These are phyloP conservation scores for Phyllosticta citrichinensis DNA, from an alignment of 2,329 filamentous ascomycete genomes.

Conservation along the genomic window DNA sequence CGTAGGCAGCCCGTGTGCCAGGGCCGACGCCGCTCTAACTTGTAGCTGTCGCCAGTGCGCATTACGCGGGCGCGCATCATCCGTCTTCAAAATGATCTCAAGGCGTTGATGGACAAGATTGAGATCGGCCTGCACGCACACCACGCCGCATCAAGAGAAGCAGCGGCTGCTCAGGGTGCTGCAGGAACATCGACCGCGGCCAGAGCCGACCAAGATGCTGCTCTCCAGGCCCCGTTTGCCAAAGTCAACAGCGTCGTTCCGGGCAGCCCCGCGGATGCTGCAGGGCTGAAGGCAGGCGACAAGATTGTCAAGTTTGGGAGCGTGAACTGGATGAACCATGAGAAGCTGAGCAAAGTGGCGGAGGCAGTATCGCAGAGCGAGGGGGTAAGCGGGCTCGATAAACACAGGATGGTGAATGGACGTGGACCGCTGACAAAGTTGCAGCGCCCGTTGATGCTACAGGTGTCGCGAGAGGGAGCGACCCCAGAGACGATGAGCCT, in stretches of 20 bases:
- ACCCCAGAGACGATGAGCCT: constrained; percentile 49
- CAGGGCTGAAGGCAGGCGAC: constrained; percentile 74
- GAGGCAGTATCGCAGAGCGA: constrained; percentile 84
- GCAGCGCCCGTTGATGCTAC: constrained; percentile 3
- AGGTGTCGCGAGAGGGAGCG: constrained; percentile 5
- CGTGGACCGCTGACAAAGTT: constrained; percentile 2
- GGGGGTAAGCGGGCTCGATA: constrained; percentile 53
- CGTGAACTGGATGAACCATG: constrained; percentile 76
- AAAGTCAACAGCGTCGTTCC: constrained; percentile 76
- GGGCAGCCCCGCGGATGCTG: constrained; percentile 69
- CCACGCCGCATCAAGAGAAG: constrained; percentile 62
- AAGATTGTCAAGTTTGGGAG: constrained; percentile 75
- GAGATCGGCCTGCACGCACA: constrained; percentile 83
- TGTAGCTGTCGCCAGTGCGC: constrained; percentile 51
- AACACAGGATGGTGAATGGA: not conserved
- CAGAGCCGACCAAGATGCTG: constrained; percentile 17
- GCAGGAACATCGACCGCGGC: constrained; percentile 14
- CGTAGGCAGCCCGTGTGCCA: constrained; percentile 16
- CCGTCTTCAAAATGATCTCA: constrained; percentile 84
- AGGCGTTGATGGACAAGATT: constrained; percentile 71
- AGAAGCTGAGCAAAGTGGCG: constrained; percentile 74
- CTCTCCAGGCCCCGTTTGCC: constrained; percentile 62
- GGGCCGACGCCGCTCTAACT: not conserved
- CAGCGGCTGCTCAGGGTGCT: constrained; percentile 19
- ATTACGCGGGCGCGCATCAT: constrained; percentile 90